A percentile compares a stretch with the other conserved stretches of the same genome.
phyloP scores from a whole-genome alignment of 306 rosid genomes.

The Hippophae tibetana region DNA sequence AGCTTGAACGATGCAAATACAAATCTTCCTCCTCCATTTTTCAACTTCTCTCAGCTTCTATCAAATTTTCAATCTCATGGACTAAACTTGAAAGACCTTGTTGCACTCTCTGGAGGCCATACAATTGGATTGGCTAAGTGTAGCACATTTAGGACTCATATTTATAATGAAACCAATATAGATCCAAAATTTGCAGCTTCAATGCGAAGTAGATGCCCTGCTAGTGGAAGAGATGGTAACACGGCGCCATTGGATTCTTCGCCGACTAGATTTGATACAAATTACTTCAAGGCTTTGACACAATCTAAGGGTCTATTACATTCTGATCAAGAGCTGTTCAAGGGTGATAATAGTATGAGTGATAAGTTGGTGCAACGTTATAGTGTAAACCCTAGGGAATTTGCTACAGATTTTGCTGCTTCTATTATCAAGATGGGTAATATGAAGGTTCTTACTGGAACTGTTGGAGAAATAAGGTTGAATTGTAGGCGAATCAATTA shows the following conservation, averaged over 20 bases:
- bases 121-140: slow-evolving; percentile 25
- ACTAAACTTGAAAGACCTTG: slow-evolving; percentile 23
- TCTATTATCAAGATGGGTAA: slow-evolving; percentile 38
- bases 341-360: slow-evolving; percentile 12
- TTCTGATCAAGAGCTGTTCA: slow-evolving; percentile 33
- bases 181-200: slow-evolving; percentile 15
- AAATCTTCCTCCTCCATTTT: slow-evolving; percentile 23
- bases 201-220: slow-evolving; percentile 14
- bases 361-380: slow-evolving; percentile 21
- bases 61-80: slow-evolving; percentile 32
- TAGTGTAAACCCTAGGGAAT: not conserved
- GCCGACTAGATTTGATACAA: slow-evolving; percentile 5
- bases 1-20: slow-evolving; percentile 13
- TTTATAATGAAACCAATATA: slow-evolving; percentile 30
- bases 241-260: slow-evolving; percentile 11
- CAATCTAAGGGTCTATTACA: slow-evolving; percentile 24
- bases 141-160: slow-evolving; percentile 14
- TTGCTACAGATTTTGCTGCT: slow-evolving; percentile 15
- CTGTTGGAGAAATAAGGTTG: slow-evolving; percentile 20
- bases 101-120: slow-evolving; percentile 27
- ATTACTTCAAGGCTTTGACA: slow-evolving; percentile 25
- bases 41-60: slow-evolving; percentile 24
- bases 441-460: slow-evolving; percentile 27
- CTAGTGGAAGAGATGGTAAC: slow-evolving; percentile 15
- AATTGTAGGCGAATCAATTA: slow-evolving; percentile 25